Conservation (phyloP, 148 eudicot genomes). For the Spergularia bocconei region DNA sequence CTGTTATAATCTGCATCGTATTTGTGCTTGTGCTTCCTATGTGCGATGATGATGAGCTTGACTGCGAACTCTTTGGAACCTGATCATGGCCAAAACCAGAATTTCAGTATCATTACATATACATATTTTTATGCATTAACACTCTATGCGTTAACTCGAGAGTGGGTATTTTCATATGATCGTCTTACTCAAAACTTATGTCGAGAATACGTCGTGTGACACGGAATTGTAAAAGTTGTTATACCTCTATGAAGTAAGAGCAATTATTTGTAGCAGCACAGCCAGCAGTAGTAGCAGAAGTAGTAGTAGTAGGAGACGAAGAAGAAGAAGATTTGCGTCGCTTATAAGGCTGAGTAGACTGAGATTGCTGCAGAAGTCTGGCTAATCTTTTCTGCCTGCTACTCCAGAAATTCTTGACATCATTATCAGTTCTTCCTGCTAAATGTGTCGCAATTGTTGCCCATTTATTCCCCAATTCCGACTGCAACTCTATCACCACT, state of each 20-base stretch:
- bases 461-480: conserved; percentile 77
- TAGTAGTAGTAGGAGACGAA: conserved; percentile 13
- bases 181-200: background rate
- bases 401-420: conserved; percentile 93
- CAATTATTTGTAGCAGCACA: background rate
- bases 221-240: background rate
- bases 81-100: background rate
- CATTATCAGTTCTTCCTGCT: conserved; percentile 75
- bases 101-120: background rate
- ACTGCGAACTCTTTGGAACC: conserved; percentile 15
- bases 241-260: conserved; percentile 16
- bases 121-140: too few species aligned
- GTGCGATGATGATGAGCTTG: background rate
- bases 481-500: conserved; percentile 65
- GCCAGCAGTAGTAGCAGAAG: too few species aligned
- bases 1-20: background rate
- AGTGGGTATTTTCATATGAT: background rate
- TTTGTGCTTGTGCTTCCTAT: background rate
- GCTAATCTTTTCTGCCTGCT: conserved; percentile 72
- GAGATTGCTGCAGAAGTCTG: conserved; percentile 39
- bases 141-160: background rate
- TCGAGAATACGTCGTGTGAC: too few species aligned
- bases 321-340: conserved; percentile 18
- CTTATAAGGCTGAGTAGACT: conserved; percentile 8
- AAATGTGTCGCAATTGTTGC: conserved; percentile 67